These are phyloP conservation scores for Moniliophthora roreri DNA, from an alignment of 1,284 basidiomycete genomes.

Conservation along the genomic window DNA sequence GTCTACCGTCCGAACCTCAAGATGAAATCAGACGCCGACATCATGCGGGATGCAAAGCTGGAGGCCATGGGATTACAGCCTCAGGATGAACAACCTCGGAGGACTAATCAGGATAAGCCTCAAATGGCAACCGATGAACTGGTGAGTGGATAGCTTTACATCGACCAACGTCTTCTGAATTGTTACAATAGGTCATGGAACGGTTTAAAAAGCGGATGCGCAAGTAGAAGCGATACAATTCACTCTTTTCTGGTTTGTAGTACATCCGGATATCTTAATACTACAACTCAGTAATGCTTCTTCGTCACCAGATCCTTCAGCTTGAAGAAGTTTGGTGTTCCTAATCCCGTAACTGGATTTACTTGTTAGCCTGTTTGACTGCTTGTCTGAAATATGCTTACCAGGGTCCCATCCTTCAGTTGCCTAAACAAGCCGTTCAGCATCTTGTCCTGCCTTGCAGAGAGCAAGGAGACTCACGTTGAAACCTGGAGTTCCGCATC, in stretches of 20 bases:
- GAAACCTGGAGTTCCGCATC: slow-evolving; percentile 46
- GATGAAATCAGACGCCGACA: slow-evolving; percentile 83
- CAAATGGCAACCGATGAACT: slow-evolving; percentile 91
- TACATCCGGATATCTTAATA: neutral
- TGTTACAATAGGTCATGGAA: slow-evolving; percentile 67
- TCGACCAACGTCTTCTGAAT: slow-evolving; percentile 6
- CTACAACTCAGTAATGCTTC: slow-evolving; percentile 9
- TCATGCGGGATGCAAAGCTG: slow-evolving; percentile 80
- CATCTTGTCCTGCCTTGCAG: neutral
- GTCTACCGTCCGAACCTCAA: slow-evolving; percentile 82
- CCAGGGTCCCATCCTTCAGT: slow-evolving; percentile 14
- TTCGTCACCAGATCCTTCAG: slow-evolving; percentile 15
- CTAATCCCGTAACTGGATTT: slow-evolving; percentile 11
- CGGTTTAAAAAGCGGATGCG: slow-evolving; percentile 87
- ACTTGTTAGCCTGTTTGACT: neutral
- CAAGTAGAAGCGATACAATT: slow-evolving; percentile 39
- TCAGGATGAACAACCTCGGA: slow-evolving; percentile 52
- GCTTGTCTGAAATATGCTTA: neutral
- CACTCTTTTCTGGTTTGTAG: neutral
- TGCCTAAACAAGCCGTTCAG: slow-evolving; percentile 5
- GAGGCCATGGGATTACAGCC: slow-evolving; percentile 77
- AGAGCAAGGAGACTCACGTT: slow-evolving; percentile 5
- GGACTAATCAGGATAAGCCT: slow-evolving; percentile 51
- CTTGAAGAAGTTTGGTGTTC: slow-evolving; percentile 21
- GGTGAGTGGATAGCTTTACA: slow-evolving; percentile 44